Evolutionary conservation across 495 filamentous ascomycete genomes (phyloP).

Genomic region (Xylaria bambusicola): DNA sequence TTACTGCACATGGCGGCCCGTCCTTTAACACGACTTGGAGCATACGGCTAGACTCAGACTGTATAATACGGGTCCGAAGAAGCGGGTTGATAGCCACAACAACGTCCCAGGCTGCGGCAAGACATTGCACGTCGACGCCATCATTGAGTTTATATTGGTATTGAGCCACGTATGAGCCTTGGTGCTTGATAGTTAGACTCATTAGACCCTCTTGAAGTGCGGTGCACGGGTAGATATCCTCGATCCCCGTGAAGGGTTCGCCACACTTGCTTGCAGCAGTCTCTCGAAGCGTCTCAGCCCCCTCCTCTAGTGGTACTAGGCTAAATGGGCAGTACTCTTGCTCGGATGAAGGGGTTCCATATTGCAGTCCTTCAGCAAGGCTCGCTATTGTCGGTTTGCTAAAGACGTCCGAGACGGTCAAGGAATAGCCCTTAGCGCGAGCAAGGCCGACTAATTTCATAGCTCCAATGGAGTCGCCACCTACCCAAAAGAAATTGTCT

Average conservation of each 20-base stretch:
- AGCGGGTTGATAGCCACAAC: constrained; percentile 61
- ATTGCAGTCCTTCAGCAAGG: background rate
- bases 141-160: constrained; percentile 46
- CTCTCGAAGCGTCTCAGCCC: constrained; percentile 34
- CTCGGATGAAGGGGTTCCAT: no score
- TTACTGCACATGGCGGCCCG: no score
- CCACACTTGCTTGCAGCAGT: constrained; percentile 49
- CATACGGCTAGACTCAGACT: constrained; percentile 16
- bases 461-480: constrained; percentile 52
- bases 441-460: constrained; percentile 51
- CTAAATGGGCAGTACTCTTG: no score
- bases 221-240: constrained; percentile 63
- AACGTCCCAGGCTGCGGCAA: constrained; percentile 52
- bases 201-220: constrained; percentile 56
- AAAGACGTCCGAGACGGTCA: constrained; percentile 45
- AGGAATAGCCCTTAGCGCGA: constrained; percentile 23
- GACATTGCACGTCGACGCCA: constrained; percentile 40
- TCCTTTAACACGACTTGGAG: constrained; percentile 25
- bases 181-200: constrained; percentile 43
- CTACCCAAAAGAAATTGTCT: constrained; percentile 52
- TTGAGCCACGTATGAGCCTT: constrained; percentile 43
- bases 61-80: constrained; percentile 66
- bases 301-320: no score
- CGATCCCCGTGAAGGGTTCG: constrained; percentile 42
- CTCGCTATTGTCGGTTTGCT: constrained; percentile 27